Percentiles rank a stretch among this genome's conserved stretches.
These are phyloP conservation scores for Cadophora luteo-olivacea DNA, from an alignment of 2,329 filamentous ascomycete species.

Conservation along the genomic window DNA sequence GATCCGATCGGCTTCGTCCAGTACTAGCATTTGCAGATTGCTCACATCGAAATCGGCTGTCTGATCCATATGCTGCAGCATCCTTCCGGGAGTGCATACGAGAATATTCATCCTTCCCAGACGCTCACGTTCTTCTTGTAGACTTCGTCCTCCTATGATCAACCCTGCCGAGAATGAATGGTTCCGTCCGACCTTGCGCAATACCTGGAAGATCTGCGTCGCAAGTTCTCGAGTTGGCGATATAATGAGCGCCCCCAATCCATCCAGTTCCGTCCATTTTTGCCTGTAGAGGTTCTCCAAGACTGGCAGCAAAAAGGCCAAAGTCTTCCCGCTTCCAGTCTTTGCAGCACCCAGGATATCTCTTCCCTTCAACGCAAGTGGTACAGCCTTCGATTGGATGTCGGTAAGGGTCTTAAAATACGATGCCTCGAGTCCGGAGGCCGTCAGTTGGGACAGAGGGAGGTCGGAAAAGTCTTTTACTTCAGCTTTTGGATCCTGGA, in stretches of 20 bases:
- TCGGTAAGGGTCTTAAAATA: conserved; percentile 93
- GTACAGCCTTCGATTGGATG: conserved; percentile 89
- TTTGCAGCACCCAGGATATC: conserved; percentile 96
- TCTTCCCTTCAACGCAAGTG: conserved; percentile 80
- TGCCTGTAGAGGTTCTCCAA: conserved; percentile 90
- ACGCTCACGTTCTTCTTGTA: conserved; percentile 86
- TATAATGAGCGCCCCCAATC: conserved; percentile 89
- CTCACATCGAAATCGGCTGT: conserved; percentile 89
- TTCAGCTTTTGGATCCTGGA: conserved; percentile 43
- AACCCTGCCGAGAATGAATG: conserved; percentile 92
- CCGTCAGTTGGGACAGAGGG: conserved; percentile 83
- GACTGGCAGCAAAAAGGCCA: conserved; percentile 90
- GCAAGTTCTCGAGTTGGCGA: conserved; percentile 94
- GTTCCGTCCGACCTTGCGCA: conserved; percentile 86
- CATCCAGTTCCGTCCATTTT: conserved; percentile 90
- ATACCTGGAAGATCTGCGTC: conserved; percentile 94
- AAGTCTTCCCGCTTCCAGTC: conserved; percentile 93
- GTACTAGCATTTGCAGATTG: conserved; percentile 88
- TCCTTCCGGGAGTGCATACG: conserved; percentile 92
- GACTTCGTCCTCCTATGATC: conserved; percentile 90
- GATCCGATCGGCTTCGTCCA: conserved; percentile 96
- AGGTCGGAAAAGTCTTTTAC: conserved; percentile 78
- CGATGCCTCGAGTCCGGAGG: conserved; percentile 78
- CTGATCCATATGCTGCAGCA: conserved; percentile 95
- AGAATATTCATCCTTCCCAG: conserved; percentile 94